These are phyloP conservation scores for Clathrospora elynae DNA, from an alignment of 2,329 filamentous ascomycete genomes.

Conservation along the genomic window DNA sequence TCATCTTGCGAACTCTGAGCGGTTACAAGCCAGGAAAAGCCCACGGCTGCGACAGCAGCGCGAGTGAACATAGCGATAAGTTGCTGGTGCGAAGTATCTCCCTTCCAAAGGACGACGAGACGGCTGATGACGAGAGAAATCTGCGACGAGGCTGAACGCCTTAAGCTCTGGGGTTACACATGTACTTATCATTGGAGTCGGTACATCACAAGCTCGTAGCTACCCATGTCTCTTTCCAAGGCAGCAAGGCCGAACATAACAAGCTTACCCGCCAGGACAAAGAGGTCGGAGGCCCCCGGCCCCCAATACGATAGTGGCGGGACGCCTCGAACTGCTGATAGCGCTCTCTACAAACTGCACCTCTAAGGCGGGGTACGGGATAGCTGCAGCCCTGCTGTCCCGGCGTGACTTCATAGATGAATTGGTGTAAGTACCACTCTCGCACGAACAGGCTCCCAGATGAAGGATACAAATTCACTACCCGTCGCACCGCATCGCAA, in stretches of 20 bases:
- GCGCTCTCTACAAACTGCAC: conserved; percentile 8
- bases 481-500: no score
- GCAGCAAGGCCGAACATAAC: conserved; percentile 3
- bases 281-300: conserved; percentile 2
- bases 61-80: conserved; percentile 35
- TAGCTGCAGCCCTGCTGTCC: conserved; percentile 8
- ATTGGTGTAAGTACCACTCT: no score
- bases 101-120: conserved; percentile 8
- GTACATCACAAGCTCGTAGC: conserved; percentile 6
- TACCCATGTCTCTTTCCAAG: conserved; percentile 3
- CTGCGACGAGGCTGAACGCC: conserved; percentile 16
- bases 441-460: no score
- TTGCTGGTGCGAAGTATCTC: conserved; percentile 9
- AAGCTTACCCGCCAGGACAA: conserved; percentile 7
- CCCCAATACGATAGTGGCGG: conserved; percentile 11
- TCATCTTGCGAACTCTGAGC: conserved; percentile 20
- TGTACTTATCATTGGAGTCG: conserved; percentile 13
- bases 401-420: no score
- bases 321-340: conserved; percentile 2
- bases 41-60: conserved; percentile 28
- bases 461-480: no score
- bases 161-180: conserved; percentile 4
- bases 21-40: conserved; percentile 30
- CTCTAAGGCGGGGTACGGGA: conserved; percentile 3
- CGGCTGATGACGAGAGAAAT: conserved; percentile 12